Base-by-base conservation (phyloP, 2,329 filamentous ascomycete species). In the Tricladium varicosporioides region DNA sequence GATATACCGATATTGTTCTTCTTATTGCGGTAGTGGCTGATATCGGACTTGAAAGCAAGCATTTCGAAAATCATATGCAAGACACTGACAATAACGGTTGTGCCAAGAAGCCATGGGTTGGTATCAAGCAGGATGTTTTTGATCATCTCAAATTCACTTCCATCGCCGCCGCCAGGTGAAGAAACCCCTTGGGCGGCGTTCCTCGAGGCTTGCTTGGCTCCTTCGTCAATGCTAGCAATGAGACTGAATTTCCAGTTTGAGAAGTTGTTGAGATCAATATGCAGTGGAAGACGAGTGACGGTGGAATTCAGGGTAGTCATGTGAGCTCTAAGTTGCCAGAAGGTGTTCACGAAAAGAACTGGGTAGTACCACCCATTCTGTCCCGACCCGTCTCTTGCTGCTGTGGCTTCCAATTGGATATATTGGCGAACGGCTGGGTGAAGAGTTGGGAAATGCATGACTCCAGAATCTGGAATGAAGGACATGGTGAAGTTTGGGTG, bases 1-100 rank as follows among this genome's bases (percentile, higher is more conserved):
- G 92, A 97, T 47, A 96, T 96, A 62, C 94, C 94, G 27, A 99
- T 89, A 58, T 96, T 94, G 77, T 97, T 95, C 80, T 99, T 99
- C 87, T 99, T 99, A 80, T 97, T 97, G 71, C 92, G 91, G 85
- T 94, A 99, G 75, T 99, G 94, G 49, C 92, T 86, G 71, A 99
- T 96, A 71, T 99, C 94, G 71, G 89, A 96, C 69, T 96, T 96
- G 78, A 99, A 99, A 1, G 94, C 94, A 33, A 99, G 83, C 69
- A 89, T 92, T 75, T 99, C 94, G 62, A 99, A 93, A 65, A 99
- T 79, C 82, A 96, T 92, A 76, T 99, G 94, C 42, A 94, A 80
- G 57, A 99, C 82, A 62, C 86, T 92, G 65, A 96, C 94, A 8
- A 95, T 73, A 22, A 85, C 85, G 0, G 94, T 99, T 32, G 95